These are phyloP conservation scores for Escallonia herrerae DNA, from an alignment of 129 eudicot species.

Conservation along the genomic window DNA sequence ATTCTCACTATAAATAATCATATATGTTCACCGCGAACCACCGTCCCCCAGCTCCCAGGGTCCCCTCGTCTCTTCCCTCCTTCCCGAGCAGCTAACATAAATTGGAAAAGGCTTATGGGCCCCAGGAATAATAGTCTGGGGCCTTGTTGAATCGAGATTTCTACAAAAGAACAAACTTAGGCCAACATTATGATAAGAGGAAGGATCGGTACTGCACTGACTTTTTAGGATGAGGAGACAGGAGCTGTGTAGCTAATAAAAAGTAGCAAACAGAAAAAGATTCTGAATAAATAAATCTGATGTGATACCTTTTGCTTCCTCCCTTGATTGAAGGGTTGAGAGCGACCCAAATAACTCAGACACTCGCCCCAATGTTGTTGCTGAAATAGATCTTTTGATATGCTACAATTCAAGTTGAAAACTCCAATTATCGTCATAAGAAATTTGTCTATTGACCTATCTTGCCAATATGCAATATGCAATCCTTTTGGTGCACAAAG, in stretches of 20 bases:
- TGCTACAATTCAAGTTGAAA: slow-evolving; percentile 27
- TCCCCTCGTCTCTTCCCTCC: too few species aligned
- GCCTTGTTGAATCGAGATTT: too few species aligned
- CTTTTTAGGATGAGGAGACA: neutral
- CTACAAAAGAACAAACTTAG: too few species aligned
- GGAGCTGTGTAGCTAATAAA: neutral
- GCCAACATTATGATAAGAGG: too few species aligned
- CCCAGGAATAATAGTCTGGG: too few species aligned
- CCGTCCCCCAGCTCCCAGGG: too few species aligned
- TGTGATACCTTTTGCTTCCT: slow-evolving; percentile 49
- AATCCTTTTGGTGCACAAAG: neutral
- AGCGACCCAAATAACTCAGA: slow-evolving; percentile 70
- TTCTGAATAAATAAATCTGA: neutral
- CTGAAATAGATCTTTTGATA: slow-evolving; percentile 67
- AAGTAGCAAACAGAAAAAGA: neutral
- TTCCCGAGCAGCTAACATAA: too few species aligned
- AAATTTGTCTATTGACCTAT: neutral
- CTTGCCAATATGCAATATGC: neutral
- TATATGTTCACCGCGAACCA: too few species aligned
- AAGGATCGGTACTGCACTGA: neutral
- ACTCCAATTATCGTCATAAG: neutral
- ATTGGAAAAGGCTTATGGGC: too few species aligned
- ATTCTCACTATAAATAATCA: too few species aligned
- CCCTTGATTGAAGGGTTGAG: slow-evolving; percentile 54
- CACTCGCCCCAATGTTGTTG: slow-evolving; percentile 60